Evolutionary conservation across 306 rosid genomes (phyloP).

Genomic region (Sicyos edulis): DNA sequence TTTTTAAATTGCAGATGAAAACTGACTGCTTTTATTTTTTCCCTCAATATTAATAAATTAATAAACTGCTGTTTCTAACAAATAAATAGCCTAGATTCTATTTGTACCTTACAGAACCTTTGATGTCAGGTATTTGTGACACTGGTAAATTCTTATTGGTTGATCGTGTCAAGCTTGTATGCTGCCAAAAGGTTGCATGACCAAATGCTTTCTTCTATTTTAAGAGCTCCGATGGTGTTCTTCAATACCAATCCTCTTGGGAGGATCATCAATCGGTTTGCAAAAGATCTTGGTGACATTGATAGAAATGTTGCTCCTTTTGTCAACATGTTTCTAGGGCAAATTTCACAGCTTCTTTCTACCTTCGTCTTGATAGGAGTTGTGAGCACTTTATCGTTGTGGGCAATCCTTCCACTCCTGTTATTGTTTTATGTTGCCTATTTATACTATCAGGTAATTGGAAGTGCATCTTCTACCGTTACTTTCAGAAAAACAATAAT

Average conservation of each 20-base stretch:
- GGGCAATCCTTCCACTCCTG: slow-evolving; percentile 93
- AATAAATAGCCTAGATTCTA: background rate
- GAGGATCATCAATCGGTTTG: slow-evolving; percentile 80
- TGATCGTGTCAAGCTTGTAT: slow-evolving; percentile 70
- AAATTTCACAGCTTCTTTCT: slow-evolving; percentile 66
- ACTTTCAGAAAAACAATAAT: background rate
- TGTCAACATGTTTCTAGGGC: slow-evolving; percentile 75
- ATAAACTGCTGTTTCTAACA: slow-evolving; percentile 37
- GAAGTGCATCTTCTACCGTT: background rate
- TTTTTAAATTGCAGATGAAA: background rate
- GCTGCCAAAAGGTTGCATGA: slow-evolving; percentile 83
- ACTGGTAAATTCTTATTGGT: slow-evolving; percentile 68
- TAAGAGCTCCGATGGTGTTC: slow-evolving; percentile 88
- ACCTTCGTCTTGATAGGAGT: slow-evolving; percentile 86
- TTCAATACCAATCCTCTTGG: slow-evolving; percentile 93
- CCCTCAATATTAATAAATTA: slow-evolving; percentile 32
- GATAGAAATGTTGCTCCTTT: slow-evolving; percentile 77
- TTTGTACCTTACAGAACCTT: slow-evolving; percentile 34
- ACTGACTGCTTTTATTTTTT: background rate
- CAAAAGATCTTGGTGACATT: slow-evolving; percentile 91
- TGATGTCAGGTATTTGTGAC: slow-evolving; percentile 66
- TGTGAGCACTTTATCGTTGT: slow-evolving; percentile 87
- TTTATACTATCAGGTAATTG: slow-evolving; percentile 74
- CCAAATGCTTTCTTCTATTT: slow-evolving; percentile 75
- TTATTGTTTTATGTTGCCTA: slow-evolving; percentile 76